Evolutionary conservation across 1,139 yeast species (phyloP).

Genomic region (Blastobotrys malaysiensis): DNA sequence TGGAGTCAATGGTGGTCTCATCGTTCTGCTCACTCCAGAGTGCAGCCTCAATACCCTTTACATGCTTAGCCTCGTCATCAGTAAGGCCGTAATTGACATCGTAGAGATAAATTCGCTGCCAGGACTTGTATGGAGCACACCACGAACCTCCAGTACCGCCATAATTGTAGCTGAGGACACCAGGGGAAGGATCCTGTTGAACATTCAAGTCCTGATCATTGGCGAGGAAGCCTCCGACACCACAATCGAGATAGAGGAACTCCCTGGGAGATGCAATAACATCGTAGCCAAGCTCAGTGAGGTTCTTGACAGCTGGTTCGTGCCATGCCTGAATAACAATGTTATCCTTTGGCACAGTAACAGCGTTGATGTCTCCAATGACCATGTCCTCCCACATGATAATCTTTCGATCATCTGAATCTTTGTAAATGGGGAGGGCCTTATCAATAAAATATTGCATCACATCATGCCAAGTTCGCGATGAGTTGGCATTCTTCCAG

Average conservation of each 20-base stretch:
- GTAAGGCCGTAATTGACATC: conserved; percentile 39
- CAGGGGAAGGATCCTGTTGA: conserved; percentile 26
- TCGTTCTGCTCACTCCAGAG: conserved; percentile 46
- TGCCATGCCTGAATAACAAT: conserved; percentile 42
- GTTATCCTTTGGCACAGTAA: conserved; percentile 26
- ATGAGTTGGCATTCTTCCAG: conserved; percentile 30
- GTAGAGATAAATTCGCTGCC: conserved; percentile 43
- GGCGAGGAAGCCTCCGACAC: conserved; percentile 41
- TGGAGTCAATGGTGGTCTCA: conserved; percentile 26
- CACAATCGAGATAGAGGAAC: conserved; percentile 45
- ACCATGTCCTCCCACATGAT: conserved; percentile 46
- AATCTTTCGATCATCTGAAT: conserved; percentile 25
- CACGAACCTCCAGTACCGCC: conserved; percentile 43
- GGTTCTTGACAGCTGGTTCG: conserved; percentile 30
- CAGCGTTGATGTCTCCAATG: conserved; percentile 15
- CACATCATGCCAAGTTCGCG: conserved; percentile 34
- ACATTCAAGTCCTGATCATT: conserved; percentile 35
- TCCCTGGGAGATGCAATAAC: conserved; percentile 40
- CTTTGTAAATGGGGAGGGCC: conserved; percentile 36
- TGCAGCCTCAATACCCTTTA: conserved; percentile 44
- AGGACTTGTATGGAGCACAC: conserved; percentile 47
- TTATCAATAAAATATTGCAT: conserved; percentile 39
- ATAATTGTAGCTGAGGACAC: conserved; percentile 29
- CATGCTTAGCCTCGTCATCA: conserved; percentile 31
- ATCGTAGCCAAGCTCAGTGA: conserved; percentile 40